Evolutionary conservation across 2,329 filamentous ascomycete genomes (phyloP), one percentile per base, ranked within the genome.

Genomic region (Phialocephala subalpina): DNA sequence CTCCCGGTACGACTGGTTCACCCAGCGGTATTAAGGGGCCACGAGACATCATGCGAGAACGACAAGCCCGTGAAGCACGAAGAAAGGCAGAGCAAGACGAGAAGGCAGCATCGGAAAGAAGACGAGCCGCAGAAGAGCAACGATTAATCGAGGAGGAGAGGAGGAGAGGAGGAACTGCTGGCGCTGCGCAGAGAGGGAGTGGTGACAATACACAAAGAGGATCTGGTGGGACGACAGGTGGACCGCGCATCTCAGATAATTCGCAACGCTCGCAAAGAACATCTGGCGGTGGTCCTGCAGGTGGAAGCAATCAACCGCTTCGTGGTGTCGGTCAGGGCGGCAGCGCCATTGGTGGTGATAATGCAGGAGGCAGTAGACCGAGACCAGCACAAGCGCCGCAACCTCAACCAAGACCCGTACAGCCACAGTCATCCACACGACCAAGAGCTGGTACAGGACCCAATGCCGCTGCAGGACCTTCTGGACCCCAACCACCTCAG

Each of bases 1-100:
- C 82, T 2, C 82, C 86, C 38, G 79, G 80, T 22, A 83, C 84
- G 62, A 83, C 83, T 29, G 82, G 84, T 70, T 76, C 75, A 3
- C 75, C 75, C 18, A 84, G 91, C 29, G 45, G 45, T 25, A 92
- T 97, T 67, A 88, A 91, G 72, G 94, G 94, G 40, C 95, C 95
- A 18, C 89, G 92, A 70, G 92, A 95, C 81, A 95, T 98, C 74
- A 97, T 97, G 94, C 89, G 92, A 78, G 90, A 94, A 77, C 90
- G 94, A 64, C 86, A 87, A 63, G 92, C 92, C 70, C 87, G 94
- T 68, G 93, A 97, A 78, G 87, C 90, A 29, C 83, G 90, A 87
- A 77, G 83, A 85, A 72, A 85, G 87, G 72, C 73, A 65, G 83
- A 84, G 67, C 79, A 83, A 69, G 84, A 85, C 73, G 82, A 84